Evolutionary conservation across 805 yeast species (phyloP), one percentile per base, ranked within the genome.

Genomic region (Naumovozyma dairenensis): DNA sequence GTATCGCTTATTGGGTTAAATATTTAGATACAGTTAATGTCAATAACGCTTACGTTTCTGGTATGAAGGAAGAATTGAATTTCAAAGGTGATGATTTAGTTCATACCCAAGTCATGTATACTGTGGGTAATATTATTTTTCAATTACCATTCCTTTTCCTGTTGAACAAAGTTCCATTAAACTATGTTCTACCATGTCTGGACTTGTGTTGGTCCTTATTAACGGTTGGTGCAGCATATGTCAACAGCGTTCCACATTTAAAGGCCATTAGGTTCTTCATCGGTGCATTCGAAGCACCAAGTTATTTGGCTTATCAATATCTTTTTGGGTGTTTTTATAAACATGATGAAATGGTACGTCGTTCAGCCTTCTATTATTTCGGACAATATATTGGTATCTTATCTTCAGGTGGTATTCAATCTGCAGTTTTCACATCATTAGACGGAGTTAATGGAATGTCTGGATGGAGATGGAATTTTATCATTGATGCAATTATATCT

Each of bases 381-480:
- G 81, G 84, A 27, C 81, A 76, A 41, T 71, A 67, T 44, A 58
- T 80, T 24, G 86, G 82, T 22, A 57, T 68, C 15, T 59, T 77
- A 37, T 74, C 81, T 12, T 66, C 80, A 1, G 80, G 82, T 28
- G 69, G 74, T 39, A 59, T 79, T 26, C 78, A 77, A 44, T 72
- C 78, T 13, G 71, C 77, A 8, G 65, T 76, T 19, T 67, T 59
- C 36, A 45, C 63, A 16, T 44, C 55, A 25, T 49, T 79, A 43
- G 56, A 65, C 34, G 82, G 79, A 20, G 59, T 50, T 8, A 48
- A 53, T 29, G 83, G 83, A 0, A 57, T 71, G 9, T 65, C 66
- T 6, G 75, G 82, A 9, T 80, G 85, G 85, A 65, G 77, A 60
- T 80, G 85, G 85, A 72, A 75, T 50, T 79, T 75, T 47, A 71